Evolutionary conservation across 768 basidiomycete genomes (phyloP), one percentile per base, ranked within the genome.

Genomic region (Trichaptum fuscoviolaceum): DNA sequence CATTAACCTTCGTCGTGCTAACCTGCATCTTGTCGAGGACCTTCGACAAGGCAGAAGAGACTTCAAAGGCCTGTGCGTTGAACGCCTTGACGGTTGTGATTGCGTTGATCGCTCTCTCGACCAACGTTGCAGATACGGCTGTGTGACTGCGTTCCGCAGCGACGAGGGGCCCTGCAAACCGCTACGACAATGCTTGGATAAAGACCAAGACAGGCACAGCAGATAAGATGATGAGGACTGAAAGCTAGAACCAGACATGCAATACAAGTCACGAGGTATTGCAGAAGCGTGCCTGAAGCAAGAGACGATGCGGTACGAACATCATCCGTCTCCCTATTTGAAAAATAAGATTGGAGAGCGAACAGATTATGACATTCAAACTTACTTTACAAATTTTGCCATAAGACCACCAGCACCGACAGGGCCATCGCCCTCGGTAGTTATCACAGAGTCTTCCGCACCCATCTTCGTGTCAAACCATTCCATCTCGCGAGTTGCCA

Each of bases 31-130:
- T 72, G 26, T 76, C 71, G 57, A 88, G 79, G 10, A 88, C 76
- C 1, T 78, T 74, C 2, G 79, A 68, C 64, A 87, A 78, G 7
- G 81, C 80, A 17, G 84, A n/a, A n/a, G n/a, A 78, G 65, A 81
- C 77, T 70, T 91, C 90, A 72, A 80, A 76, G 0, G 77, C 67
- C 26, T 86, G 78, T 1, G 93, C 95, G 76, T 95, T 96, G 83
- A 94, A 95, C 0, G 91, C 92, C 74, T 97, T 97, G 66, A 98
- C 93, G 1, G 95, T 97, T 15, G 90, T 77, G 71, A 99, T 95
- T 58, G 90, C 86, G 6, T 86, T 74, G 17, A 87, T 77, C 1
- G 91, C 87, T 27, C 94, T 88, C 68, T 96, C 90, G 71, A 95
- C 82, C 66, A 90, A 83, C 4, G 91, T 90, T 0, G 92, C 90